Percentiles rank a stretch among this genome's conserved stretches.
Conservation (phyloP, 441 rosid species). For the Eutrema salsugineum region DNA sequence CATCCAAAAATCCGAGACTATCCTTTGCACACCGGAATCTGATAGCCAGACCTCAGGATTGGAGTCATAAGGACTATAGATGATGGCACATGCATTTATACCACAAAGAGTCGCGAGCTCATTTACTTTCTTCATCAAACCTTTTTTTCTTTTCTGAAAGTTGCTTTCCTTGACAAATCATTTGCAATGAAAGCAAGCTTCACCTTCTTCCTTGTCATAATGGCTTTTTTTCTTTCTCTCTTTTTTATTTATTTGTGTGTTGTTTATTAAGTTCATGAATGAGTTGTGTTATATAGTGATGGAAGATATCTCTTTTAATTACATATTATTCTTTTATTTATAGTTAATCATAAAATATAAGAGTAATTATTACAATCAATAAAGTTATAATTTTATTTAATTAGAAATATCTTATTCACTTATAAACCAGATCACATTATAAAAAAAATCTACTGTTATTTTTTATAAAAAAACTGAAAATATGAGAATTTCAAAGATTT, state of each 20-base stretch:
- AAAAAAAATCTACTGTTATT: too few relatives aligned
- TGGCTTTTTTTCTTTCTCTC: not conserved
- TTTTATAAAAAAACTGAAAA: too few relatives aligned
- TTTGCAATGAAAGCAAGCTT: conserved; percentile 51
- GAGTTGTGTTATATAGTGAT: conserved; percentile 6
- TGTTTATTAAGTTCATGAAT: not conserved
- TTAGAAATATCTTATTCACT: not conserved
- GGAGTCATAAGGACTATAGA: conserved; percentile 44
- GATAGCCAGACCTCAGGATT: conserved; percentile 63
- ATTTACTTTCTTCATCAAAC: conserved; percentile 55
- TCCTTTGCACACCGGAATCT: conserved; percentile 25
- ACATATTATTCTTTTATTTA: not conserved
- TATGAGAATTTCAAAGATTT: not conserved
- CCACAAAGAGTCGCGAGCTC: conserved; percentile 55
- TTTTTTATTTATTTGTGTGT: not conserved
- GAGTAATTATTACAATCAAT: not conserved
- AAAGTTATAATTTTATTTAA: too few relatives aligned
- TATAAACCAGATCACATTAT: not conserved
- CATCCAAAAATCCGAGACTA: conserved; percentile 35
- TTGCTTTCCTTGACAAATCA: conserved; percentile 54
- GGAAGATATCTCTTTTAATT: not conserved
- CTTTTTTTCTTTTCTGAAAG: conserved; percentile 61
- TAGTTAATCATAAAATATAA: not conserved
- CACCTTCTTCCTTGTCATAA: conserved; percentile 68
- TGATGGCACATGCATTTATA: conserved; percentile 46